Conservation (phyloP, 73 alveolate genomes). For the Blepharisma stoltei region DNA sequence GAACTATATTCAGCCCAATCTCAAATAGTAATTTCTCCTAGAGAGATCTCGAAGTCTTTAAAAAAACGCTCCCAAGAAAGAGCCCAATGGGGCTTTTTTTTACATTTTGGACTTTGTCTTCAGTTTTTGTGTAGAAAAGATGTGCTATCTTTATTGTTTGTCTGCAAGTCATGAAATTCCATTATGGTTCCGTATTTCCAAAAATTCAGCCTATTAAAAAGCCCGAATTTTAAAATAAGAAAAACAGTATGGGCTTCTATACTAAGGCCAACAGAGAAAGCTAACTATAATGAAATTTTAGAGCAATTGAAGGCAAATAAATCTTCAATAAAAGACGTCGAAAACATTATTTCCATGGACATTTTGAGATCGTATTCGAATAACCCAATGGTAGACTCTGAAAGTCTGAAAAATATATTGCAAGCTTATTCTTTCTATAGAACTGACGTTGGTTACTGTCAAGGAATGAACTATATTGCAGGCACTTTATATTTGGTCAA, state of each 20-base stretch:
- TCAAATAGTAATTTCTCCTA: background rate
- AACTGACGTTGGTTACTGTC: constrained; percentile 87
- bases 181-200: background rate
- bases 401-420: constrained; percentile 45
- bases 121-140: background rate
- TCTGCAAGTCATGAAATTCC: background rate
- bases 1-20: background rate
- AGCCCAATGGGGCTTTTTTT: constrained; percentile 11
- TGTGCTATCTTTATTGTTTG: background rate
- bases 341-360: constrained; percentile 8
- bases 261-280: background rate
- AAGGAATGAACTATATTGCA: constrained; percentile 98
- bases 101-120: background rate
- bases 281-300: background rate
- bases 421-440: constrained; percentile 83
- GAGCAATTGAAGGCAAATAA: background rate
- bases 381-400: constrained; percentile 45
- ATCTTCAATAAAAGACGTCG: background rate
- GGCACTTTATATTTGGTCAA: constrained; percentile 80
- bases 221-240: background rate
- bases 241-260: background rate
- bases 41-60: background rate
- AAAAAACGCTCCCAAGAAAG: background rate
- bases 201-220: background rate
- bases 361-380: background rate